These are phyloP conservation scores for Trypanosoma melophagium DNA, from an alignment of 208 protist genomes.

Conservation along the genomic window DNA sequence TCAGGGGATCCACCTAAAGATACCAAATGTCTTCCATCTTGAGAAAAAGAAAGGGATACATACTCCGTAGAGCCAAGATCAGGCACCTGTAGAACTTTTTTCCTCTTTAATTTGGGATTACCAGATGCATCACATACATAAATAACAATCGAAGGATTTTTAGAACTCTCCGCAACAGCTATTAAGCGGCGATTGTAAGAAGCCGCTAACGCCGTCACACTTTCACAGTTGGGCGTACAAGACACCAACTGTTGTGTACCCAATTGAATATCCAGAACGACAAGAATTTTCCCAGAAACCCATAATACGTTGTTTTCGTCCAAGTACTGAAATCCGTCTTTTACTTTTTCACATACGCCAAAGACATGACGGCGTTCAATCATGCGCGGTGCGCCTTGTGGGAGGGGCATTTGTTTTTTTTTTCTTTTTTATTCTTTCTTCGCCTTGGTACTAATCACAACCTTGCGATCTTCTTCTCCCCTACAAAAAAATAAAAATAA, in stretches of 20 bases:
- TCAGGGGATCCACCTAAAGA: slow-evolving; percentile 90
- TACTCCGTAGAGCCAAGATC: slow-evolving; percentile 85
- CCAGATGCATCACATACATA: slow-evolving; percentile 87
- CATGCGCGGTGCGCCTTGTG: slow-evolving; percentile 41
- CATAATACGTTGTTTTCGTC: slow-evolving; percentile 93
- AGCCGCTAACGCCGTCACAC: slow-evolving; percentile 90
- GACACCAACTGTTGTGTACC: slow-evolving; percentile 89
- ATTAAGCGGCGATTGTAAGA: slow-evolving; percentile 90
- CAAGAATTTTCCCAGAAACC: slow-evolving; percentile 89
- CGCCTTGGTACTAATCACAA: not conserved
- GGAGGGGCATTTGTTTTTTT: slow-evolving; percentile 12
- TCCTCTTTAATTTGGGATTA: slow-evolving; percentile 79
- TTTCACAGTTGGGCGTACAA: slow-evolving; percentile 83
- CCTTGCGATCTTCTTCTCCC: not conserved
- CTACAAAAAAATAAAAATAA: slow-evolving; percentile 11
- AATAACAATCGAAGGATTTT: slow-evolving; percentile 81
- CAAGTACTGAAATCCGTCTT: slow-evolving; percentile 92
- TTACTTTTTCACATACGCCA: slow-evolving; percentile 91
- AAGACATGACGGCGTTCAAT: slow-evolving; percentile 91
- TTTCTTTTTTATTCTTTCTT: slow-evolving; percentile 15
- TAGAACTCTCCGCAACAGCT: slow-evolving; percentile 92
- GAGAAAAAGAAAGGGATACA: slow-evolving; percentile 90
- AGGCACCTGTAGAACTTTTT: slow-evolving; percentile 79
- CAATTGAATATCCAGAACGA: slow-evolving; percentile 91
- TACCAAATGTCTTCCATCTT: slow-evolving; percentile 85